Base-by-base conservation (phyloP, 2,329 filamentous ascomycete species). In the Colletotrichum gigasporum region DNA sequence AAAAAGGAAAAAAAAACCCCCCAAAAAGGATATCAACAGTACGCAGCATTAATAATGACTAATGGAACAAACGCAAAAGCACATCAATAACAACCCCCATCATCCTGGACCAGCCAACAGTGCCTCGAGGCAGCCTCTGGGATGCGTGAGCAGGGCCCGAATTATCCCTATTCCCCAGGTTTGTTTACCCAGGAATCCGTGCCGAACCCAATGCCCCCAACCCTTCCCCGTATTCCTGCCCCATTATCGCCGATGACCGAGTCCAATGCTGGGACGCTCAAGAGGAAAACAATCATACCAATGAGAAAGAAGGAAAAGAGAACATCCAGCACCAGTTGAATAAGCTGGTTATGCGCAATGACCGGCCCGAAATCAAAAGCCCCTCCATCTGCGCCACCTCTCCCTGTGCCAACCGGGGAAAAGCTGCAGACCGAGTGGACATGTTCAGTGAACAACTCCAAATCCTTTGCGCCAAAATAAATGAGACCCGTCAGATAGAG, bases 81-180 rank as follows among this genome's bases (percentile, higher is more conserved):
- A 51, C 39, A 54, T 63, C 56, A 63, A 67, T 75, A 76, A 72
- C 75, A 73, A 78, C 77, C 72, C n/a, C 71, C 76, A 22, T 45
- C 78, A 71, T 78, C 71, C 79, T 84, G 82, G 82, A 79, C 83
- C 83, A 84, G 82, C 83, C 82, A 84, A 81, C 76, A 74, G 73
- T 73, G 71, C 72, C 70, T 67, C 69, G 70, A 71, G 72, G 78
- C 78, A 81, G 78, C 77, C 78, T 81, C 80, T 79, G 80, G 78
- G 76, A 76, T 75, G 78, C 77, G 75, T 71, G 71, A 72, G 72
- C 66, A 69, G 69, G 68, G 68, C 70, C 66, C 67, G 71, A 70
- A 61, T 71, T 68, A 71, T 69, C 71, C 72, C 70, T 71, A 69
- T 74, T 69, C 70, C 74, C 71, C 68, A 68, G 71, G 41, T 22